phyloP scores from a whole-genome alignment of 1,139 yeast species.

The Yamadazyma atmosphaerica region DNA sequence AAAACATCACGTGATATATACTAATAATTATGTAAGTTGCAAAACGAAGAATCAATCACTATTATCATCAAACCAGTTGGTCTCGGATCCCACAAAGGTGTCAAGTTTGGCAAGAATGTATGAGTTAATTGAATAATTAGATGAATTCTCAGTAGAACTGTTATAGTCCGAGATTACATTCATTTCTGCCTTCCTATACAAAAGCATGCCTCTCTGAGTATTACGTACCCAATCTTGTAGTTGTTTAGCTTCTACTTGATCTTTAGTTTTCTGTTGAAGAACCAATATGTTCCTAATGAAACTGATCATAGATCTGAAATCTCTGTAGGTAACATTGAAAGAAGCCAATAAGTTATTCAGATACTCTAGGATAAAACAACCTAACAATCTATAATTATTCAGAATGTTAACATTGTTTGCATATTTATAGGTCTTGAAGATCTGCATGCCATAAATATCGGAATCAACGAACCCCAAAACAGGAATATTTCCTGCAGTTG shows the following conservation, averaged over 20 bases:
- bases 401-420: constrained; percentile 4
- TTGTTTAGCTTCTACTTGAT: constrained; percentile 4
- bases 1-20: constrained; percentile 6
- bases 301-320: constrained; percentile 31
- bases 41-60: background rate
- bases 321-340: constrained; percentile 29
- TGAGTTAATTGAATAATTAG: background rate
- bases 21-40: constrained; percentile 2
- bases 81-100: constrained; percentile 10
- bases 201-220: constrained; percentile 52
- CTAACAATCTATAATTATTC: constrained; percentile 17
- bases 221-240: constrained; percentile 37
- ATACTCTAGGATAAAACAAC: constrained; percentile 43
- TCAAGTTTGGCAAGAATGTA: constrained; percentile 15
- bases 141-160: background rate
- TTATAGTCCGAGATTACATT: constrained; percentile 25
- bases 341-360: constrained; percentile 27
- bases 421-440: constrained; percentile 40
- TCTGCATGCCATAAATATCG: constrained; percentile 72
- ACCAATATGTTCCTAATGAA: constrained; percentile 18
- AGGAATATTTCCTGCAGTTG: constrained; percentile 26
- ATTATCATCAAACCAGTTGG: constrained; percentile 7
- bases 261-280: constrained; percentile 3
- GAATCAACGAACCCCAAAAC: constrained; percentile 47
- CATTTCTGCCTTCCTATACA: constrained; percentile 61